Conservation (phyloP, 2,329 filamentous ascomycete genomes). For the Cordyceps fumosorosea region DNA sequence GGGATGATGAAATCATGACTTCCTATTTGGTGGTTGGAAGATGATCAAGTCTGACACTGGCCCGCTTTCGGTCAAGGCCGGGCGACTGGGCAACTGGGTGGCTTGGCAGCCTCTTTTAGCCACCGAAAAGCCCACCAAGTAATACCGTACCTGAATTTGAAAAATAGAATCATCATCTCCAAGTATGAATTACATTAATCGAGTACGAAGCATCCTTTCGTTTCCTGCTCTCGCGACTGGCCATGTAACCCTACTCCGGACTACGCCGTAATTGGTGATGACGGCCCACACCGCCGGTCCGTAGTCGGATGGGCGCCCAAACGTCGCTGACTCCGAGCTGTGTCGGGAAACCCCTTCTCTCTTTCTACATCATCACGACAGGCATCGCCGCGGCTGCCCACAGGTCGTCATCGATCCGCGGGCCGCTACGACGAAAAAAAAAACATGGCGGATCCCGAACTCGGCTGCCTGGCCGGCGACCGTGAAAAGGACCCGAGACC, state of each 20-base stretch:
- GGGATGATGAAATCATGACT: not conserved
- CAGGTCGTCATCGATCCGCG: not conserved
- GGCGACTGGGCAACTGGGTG: not conserved
- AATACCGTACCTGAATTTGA: too few species aligned
- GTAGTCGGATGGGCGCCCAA: not conserved
- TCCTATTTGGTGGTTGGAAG: not conserved
- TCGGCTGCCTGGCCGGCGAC: not conserved
- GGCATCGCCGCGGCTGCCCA: not conserved
- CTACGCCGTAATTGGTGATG: not conserved
- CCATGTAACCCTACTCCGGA: too few species aligned
- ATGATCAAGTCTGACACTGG: not conserved
- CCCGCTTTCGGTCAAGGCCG: not conserved
- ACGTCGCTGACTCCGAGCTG: not conserved
- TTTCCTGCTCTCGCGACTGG: not conserved
- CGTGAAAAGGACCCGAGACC: not conserved
- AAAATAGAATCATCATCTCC: too few species aligned
- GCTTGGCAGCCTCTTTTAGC: too few species aligned
- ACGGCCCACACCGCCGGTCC: not conserved
- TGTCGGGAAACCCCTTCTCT: too few species aligned
- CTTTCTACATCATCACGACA: too few species aligned
- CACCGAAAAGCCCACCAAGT: too few species aligned
- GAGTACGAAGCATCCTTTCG: too few species aligned
- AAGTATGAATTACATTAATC: too few species aligned
- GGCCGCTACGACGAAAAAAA: not conserved
- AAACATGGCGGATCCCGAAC: conserved; percentile 1